Base-by-base conservation (phyloP, 2,329 filamentous ascomycete species). In the Nannizziopsis barbatae region DNA sequence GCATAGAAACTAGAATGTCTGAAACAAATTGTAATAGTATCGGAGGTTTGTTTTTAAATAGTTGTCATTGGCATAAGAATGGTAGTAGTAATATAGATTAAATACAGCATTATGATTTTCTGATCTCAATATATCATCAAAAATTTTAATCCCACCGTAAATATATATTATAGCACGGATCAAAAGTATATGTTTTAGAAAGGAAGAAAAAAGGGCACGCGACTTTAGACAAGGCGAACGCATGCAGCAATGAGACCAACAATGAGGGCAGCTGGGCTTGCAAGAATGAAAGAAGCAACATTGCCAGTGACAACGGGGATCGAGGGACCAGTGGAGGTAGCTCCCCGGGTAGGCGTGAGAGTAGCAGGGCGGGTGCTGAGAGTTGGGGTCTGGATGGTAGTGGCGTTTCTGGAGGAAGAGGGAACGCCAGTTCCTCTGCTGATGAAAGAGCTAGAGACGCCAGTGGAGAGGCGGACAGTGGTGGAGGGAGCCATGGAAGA, bases 191-290 rank as follows among this genome's bases (percentile, higher is more conserved):
- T 27, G 35, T n/a, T n/a, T n/a, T 37, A 17, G 35, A n/a, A 37
- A 37, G 9, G 15, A 37, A 37, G 4, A 17, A 17, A 37, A 37
- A 37, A n/a, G 12, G 35, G 35, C 35, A n/a, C 35, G 35, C 12
- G 42, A 40, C 38, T 48, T 48, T 49, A 59, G 54, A 61, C 57
- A 5, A 66, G 51, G 49, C 62, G 63, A 39, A 60, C 55, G 37
- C 67, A 53, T 5, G 64, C 57, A 20, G 58, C 63, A n/a, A 63
- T 53, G 1, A 60, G 60, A n/a, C 61, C 59, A 38, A 65, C 48
- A 8, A 60, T 51, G 12, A 66, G 50, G 5, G 60, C 60, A 17
- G 60, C 52, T 5, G 65, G 60, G 52, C 57, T 63, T 3, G 58
- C 56, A 6, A 63, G 50, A 35, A 50, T 45, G 20, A 52, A 55